These are phyloP conservation scores for Funneliformis geosporum DNA, from an alignment of 192 early-diverging fungal genomes.

Conservation along the genomic window DNA sequence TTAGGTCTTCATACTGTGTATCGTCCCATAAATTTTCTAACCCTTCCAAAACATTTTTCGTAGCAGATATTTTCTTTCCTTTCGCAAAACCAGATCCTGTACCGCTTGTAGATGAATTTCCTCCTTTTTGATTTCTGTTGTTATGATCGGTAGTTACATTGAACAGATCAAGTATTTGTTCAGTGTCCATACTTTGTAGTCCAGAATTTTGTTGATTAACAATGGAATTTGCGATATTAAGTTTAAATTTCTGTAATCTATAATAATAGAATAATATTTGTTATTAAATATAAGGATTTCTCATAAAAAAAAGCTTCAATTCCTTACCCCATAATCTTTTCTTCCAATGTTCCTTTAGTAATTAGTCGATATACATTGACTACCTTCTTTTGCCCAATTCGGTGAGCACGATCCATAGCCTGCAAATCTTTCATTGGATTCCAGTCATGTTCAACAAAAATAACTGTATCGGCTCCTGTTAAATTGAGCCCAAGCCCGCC, in stretches of 20 bases:
- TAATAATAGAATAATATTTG: background rate
- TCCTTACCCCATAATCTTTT: conserved; percentile 97
- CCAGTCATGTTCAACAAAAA: conserved; percentile 99
- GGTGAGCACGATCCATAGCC: conserved; percentile 99
- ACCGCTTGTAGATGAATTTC: background rate
- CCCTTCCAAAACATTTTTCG: conserved; percentile 72
- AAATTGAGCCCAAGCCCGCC: conserved; percentile 97
- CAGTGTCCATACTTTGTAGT: conserved; percentile 92
- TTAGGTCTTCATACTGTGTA: conserved; percentile 84
- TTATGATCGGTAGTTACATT: conserved; percentile 61
- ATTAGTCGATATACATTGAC: conserved; percentile 99
- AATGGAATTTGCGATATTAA: conserved; percentile 93
- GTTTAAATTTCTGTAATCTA: conserved; percentile 95
- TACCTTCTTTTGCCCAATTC: conserved; percentile 94
- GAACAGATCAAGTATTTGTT: conserved; percentile 94
- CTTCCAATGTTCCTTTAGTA: conserved; percentile 95
- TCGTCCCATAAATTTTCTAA: conserved; percentile 91
- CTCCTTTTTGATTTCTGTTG: conserved; percentile 43
- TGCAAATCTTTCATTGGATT: conserved; percentile 99
- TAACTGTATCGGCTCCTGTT: conserved; percentile 99
- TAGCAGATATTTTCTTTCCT: conserved; percentile 56
- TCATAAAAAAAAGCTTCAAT: background rate
- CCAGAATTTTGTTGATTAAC: conserved; percentile 97
- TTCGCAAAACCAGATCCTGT: conserved; percentile 30
- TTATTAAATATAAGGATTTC: conserved; percentile 1